These are phyloP conservation scores for Starmerella asiatica DNA, from an alignment of 805 yeast genomes.

Conservation along the genomic window DNA sequence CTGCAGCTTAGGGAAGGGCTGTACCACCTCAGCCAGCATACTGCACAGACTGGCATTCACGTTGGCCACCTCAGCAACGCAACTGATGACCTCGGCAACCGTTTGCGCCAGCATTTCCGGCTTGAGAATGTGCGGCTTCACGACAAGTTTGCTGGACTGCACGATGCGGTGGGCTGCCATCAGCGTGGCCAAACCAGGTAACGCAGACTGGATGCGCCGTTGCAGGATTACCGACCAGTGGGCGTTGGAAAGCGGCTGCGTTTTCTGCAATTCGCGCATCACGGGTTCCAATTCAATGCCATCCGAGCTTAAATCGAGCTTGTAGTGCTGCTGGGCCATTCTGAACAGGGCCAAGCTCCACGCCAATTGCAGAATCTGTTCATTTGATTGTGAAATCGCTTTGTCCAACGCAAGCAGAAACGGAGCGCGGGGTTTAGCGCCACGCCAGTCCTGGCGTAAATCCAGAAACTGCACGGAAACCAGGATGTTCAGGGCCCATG, in stretches of 20 bases:
- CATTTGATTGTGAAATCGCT: slow-evolving; percentile 2
- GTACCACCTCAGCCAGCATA: slow-evolving; percentile 33
- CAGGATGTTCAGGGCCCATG: slow-evolving; percentile 14
- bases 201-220: slow-evolving; percentile 7
- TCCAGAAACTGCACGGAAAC: slow-evolving; percentile 22
- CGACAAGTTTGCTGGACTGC: slow-evolving; percentile 1
- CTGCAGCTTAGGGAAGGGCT: slow-evolving; percentile 34
- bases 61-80: slow-evolving; percentile 10
- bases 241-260: slow-evolving; percentile 10
- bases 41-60: slow-evolving; percentile 14
- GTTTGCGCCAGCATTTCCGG: slow-evolving; percentile 20
- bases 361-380: slow-evolving; percentile 16
- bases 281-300: slow-evolving; percentile 10
- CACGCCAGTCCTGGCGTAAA: slow-evolving; percentile 21
- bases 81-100: slow-evolving; percentile 19
- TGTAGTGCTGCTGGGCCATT: slow-evolving; percentile 17
- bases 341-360: slow-evolving; percentile 24
- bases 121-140: too few relatives aligned
- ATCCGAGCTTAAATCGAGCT: slow-evolving; percentile 7
- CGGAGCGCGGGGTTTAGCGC: slow-evolving; percentile 9
- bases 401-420: slow-evolving; percentile 18
- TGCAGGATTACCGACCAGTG: slow-evolving; percentile 16
- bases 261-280: slow-evolving; percentile 12
- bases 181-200: slow-evolving; percentile 9
- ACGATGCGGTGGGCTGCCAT: slow-evolving; percentile 9